Percentiles rank a stretch among this genome's conserved stretches.
phyloP scores from a whole-genome alignment of 768 basidiomycete species.

The Rubroboletus satanas region DNA sequence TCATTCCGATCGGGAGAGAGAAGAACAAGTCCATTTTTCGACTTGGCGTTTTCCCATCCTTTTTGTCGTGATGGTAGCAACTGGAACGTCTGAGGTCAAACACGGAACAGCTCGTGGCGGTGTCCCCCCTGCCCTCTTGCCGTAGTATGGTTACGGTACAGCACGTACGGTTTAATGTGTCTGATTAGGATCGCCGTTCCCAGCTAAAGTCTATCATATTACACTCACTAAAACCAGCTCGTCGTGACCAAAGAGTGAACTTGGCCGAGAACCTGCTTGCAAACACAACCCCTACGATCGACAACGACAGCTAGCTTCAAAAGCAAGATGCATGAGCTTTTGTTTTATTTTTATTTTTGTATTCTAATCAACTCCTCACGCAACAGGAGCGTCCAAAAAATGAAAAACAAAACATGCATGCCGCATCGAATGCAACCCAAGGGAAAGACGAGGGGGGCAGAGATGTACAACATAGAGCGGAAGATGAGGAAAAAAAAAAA shows the following conservation, averaged over 20 bases:
- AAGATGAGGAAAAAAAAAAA: not conserved
- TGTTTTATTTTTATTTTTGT: slow-evolving; percentile 2
- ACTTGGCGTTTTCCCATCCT: not conserved
- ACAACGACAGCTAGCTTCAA: not conserved
- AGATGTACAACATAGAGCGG: slow-evolving; percentile 15
- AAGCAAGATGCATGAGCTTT: not conserved
- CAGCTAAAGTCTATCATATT: not conserved
- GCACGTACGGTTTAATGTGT: not conserved
- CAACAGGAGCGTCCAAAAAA: slow-evolving; percentile 20
- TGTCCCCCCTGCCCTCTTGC: no score
- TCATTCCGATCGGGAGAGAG: not conserved
- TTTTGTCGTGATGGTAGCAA: not conserved
- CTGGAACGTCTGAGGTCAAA: no score
- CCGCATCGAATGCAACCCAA: slow-evolving; percentile 12
- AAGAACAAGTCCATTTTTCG: not conserved
- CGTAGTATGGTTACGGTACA: no score
- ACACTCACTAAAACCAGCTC: not conserved
- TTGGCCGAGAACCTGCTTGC: no score
- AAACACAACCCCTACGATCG: no score
- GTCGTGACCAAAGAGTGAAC: no score
- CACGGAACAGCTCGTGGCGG: no score
- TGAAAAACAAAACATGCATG: slow-evolving; percentile 3
- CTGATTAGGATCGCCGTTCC: not conserved
- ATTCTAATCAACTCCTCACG: slow-evolving; percentile 25
- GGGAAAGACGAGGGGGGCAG: slow-evolving; percentile 3